Evolutionary conservation across 2,329 filamentous ascomycete species (phyloP), one percentile per base, ranked within the genome.

Genomic region (Tolypocladium paradoxum): DNA sequence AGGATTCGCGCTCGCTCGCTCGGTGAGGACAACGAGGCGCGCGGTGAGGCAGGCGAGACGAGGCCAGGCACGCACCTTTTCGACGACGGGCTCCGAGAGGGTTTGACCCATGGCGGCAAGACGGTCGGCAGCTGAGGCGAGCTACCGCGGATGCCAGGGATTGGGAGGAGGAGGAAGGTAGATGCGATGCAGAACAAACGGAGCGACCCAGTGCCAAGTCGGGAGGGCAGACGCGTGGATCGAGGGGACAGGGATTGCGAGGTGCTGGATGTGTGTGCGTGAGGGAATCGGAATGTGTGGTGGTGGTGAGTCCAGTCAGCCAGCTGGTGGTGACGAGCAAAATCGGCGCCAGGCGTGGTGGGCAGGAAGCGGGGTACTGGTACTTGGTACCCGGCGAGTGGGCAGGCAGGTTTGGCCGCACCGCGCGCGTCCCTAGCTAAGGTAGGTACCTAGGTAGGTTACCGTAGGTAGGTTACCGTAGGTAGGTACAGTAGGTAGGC

Each of bases 41-140:
- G 40, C 33, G 33, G 37, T 8, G 20, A 45, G 18, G 49, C 22
- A 48, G 45, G 48, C 33, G 47, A 48, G 52, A 50, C 51, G 51
- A 54, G 27, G 36, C 36, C 27, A 51, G 49, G 34, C 54, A 65
- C 67, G 60, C 60, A 99, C 93, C 91, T 99, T 99, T 71, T 97
- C 93, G 72, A 96, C 88, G 68, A 99, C 91, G 67, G 93, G 93
- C 80, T 99, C 93, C 67, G 92, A 97, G 69, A 99, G 85, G 73
- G 93, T 99, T 81, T 99, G 93, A 82, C 93, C 93, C 93, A 99
- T 99, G 75, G 59, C 60, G 66, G 52, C 61, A 55, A 55, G 56
- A 61, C 60, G 60, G 56, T 59, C 57, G 62, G 60, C 52, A 57
- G 58, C 51, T 50, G 50, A 62, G 59, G 59, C 56, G 43, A 58